Conservation (phyloP, 2,329 filamentous ascomycete genomes). For the Botryotinia convoluta region DNA sequence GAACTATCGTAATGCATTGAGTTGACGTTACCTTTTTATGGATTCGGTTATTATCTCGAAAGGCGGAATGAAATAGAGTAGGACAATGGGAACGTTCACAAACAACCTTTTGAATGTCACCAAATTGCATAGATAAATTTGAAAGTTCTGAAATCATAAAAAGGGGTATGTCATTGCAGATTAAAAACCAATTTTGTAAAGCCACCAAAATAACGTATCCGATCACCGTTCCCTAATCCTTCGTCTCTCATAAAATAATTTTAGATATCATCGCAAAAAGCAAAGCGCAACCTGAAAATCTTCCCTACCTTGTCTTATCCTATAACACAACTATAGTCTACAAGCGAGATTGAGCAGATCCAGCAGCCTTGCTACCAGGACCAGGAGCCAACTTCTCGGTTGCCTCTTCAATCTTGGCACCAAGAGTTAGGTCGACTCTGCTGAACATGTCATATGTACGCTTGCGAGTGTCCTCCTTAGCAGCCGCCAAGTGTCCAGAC, state of each 20-base stretch:
- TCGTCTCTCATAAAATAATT: constrained; percentile 4
- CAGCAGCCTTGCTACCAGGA: constrained; percentile 17
- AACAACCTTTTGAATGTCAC: neutral
- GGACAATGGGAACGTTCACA: neutral
- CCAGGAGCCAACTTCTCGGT: constrained; percentile 46
- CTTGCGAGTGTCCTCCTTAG: constrained; percentile 53
- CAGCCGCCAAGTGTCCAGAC: constrained; percentile 53
- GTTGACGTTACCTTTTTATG: neutral
- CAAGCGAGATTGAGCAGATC: constrained; percentile 19
- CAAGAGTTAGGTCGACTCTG: constrained; percentile 53
- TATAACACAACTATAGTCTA: constrained; percentile 1
- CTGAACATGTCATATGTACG: constrained; percentile 61
- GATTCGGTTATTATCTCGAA: neutral
- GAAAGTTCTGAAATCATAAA: neutral
- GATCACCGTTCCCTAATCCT: neutral
- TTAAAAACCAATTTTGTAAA: constrained; percentile 4
- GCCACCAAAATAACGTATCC: neutral
- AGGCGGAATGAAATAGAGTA: neutral
- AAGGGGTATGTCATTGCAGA: constrained; percentile 12
- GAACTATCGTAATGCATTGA: neutral
- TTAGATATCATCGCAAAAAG: constrained; percentile 10
- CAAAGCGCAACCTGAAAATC: neutral
- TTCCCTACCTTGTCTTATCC: neutral
- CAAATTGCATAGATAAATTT: neutral
- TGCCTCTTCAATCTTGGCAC: constrained; percentile 49